Conservation (phyloP, 2,329 filamentous ascomycete species). For the Alternaria angustiovoidea region DNA sequence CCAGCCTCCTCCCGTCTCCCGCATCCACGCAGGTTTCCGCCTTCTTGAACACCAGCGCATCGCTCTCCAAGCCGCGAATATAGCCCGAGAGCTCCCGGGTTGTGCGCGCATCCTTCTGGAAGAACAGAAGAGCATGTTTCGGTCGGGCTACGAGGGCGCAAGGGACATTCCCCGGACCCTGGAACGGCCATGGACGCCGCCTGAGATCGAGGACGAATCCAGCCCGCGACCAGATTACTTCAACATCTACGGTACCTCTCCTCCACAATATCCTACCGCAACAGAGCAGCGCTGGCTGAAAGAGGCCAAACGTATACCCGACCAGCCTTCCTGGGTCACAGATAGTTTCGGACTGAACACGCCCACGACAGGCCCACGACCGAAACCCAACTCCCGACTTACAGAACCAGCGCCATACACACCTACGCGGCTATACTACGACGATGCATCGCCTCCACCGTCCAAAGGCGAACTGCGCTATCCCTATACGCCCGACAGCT, state of each 20-base stretch:
- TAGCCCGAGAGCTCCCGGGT: not conserved
- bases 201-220: constrained; percentile 31
- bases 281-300: constrained; percentile 19
- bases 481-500: constrained; percentile 46
- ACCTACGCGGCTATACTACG: constrained; percentile 27
- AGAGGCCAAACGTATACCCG: not conserved
- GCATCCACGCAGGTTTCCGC: constrained; percentile 1
- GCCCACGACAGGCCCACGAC: constrained; percentile 22
- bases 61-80: not conserved
- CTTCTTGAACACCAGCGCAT: constrained; percentile 6
- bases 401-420: constrained; percentile 32
- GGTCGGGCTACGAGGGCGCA: constrained; percentile 19
- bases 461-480: constrained; percentile 31
- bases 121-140: constrained; percentile 24
- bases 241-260: constrained; percentile 25
- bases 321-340: constrained; percentile 7
- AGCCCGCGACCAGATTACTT: constrained; percentile 31
- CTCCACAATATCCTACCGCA: constrained; percentile 18
- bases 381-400: constrained; percentile 23
- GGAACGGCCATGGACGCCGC: constrained; percentile 43
- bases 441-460: constrained; percentile 14
- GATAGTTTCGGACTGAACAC: constrained; percentile 18
- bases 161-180: constrained; percentile 33
- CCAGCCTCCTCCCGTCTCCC: constrained; percentile 4
- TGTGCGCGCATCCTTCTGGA: constrained; percentile 7